Evolutionary conservation across 495 filamentous ascomycete species (phyloP).

Genomic region (Neurospora sp.): DNA sequence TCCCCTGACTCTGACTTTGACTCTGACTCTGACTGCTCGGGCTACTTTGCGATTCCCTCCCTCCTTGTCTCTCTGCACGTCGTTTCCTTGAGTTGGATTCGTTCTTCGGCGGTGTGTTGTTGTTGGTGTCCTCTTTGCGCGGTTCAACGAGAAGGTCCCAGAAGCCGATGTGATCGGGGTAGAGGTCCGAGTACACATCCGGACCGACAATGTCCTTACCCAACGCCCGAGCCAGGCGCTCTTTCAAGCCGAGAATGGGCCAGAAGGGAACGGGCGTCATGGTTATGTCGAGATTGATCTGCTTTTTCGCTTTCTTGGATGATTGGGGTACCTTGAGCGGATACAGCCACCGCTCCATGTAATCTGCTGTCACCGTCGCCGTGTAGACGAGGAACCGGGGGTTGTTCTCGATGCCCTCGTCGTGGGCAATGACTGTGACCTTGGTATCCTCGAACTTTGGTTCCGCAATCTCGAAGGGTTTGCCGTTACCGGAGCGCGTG

Average conservation of each 20-base stretch:
- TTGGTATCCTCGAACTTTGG: conserved; percentile 26
- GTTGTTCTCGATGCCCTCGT: conserved; percentile 19
- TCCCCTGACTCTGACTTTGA: background rate
- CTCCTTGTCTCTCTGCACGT: conserved; percentile 5
- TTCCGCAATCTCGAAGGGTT: conserved; percentile 2
- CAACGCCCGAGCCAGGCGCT: conserved; percentile 35
- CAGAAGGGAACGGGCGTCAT: conserved; percentile 31
- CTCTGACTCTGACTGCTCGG: background rate
- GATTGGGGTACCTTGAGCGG: conserved; percentile 20
- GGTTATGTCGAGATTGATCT: conserved; percentile 20
- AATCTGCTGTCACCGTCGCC: conserved; percentile 25
- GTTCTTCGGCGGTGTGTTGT: background rate
- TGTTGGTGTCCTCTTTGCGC: background rate
- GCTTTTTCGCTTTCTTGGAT: background rate
- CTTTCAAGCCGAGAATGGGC: conserved; percentile 38
- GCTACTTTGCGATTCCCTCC: background rate
- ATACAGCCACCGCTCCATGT: conserved; percentile 29
- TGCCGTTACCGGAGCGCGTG: conserved; percentile 3
- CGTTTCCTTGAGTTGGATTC: background rate
- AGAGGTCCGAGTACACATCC: conserved; percentile 15
- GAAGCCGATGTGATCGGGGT: conserved; percentile 21
- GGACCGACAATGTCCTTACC: conserved; percentile 30
- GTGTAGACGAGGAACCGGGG: conserved; percentile 34
- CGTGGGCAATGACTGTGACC: conserved; percentile 30
- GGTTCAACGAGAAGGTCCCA: conserved; percentile 21